Base-by-base conservation (phyloP, 306 rosid genomes). In the Gillenia trifoliata region DNA sequence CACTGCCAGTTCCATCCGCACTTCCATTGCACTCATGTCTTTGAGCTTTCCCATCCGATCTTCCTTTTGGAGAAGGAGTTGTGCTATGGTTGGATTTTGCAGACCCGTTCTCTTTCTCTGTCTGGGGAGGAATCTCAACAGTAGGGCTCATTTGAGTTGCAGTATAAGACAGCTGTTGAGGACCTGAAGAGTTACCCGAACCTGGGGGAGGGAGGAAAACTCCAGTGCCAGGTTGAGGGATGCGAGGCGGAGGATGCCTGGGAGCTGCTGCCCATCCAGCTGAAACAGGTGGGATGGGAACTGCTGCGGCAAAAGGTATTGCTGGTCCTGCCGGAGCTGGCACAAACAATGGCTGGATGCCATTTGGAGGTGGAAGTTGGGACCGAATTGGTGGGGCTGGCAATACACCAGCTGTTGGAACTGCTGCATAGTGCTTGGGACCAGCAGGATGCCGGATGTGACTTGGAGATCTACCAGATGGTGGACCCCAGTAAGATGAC, bases 131-230 rank as follows among this genome's bases (percentile, higher is more conserved):
- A 50, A 84, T 63, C 78, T 87, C 98, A n/a, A 55, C 74, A 26
- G 74, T 30, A 33, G 47, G 49, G 78, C 73, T 86, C 78, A 68
- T 71, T 75, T 86, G 95, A 33, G 84, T 71, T 49, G 83, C 28
- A 38, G 80, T 54, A 75, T 67, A 66, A 3, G 78, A 84, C 54
- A 79, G 45, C 52, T 73, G 91, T 28, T 80, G 93, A 43, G 84
- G 49, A 49, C 85, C 64, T 45, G 91, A 76, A 68, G 96, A 73
- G 77, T 79, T 91, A 57, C 85, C 88, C 0, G 97, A 87, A 17
- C 96, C 95, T 3, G 96, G 88, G 52, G 98, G 98, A 75, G 98
- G 98, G 33, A 94, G 90, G 85, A 94, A 94, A 67, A 94, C 98
- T 76, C 98, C 98, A 0, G 98, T 94, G 40, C 99, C 99, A 0